Conservation (phyloP, 192 early-diverging fungal species). For the Thoreauomyces humboldtii region DNA sequence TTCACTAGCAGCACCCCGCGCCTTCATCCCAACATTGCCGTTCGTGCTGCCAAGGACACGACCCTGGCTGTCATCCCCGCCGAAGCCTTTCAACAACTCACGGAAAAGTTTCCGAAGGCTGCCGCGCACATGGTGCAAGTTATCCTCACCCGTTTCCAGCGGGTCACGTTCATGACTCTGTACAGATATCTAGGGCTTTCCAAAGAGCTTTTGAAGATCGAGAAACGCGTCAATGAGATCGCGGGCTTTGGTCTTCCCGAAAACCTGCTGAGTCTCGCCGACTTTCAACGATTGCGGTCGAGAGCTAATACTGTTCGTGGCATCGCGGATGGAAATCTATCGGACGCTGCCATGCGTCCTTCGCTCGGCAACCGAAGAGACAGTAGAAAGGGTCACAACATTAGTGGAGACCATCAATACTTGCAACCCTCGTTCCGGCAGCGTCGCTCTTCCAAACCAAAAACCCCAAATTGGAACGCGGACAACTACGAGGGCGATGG, state of each 20-base stretch:
- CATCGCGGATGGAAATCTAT: background rate
- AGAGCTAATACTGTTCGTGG: slow-evolving; percentile 10
- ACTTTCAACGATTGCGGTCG: slow-evolving; percentile 28
- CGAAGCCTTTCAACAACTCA: slow-evolving; percentile 85
- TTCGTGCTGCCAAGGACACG: slow-evolving; percentile 80
- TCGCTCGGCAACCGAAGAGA: background rate
- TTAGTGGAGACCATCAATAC: too few species aligned
- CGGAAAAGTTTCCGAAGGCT: slow-evolving; percentile 86
- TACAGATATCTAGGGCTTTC: slow-evolving; percentile 85
- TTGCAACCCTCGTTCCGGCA: too few species aligned
- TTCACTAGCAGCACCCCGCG: slow-evolving; percentile 6
- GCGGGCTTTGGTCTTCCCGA: slow-evolving; percentile 54
- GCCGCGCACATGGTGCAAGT: slow-evolving; percentile 95
- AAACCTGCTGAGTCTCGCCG: slow-evolving; percentile 27
- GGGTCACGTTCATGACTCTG: slow-evolving; percentile 89
- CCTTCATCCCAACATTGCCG: slow-evolving; percentile 72
- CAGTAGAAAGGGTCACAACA: background rate
- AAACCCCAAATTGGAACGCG: too few species aligned
- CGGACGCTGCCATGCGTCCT: slow-evolving; percentile 6
- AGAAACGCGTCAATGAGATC: slow-evolving; percentile 78
- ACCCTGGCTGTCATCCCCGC: slow-evolving; percentile 94
- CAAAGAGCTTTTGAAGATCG: slow-evolving; percentile 81
- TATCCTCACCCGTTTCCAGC: slow-evolving; percentile 91
- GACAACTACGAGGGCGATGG: slow-evolving; percentile 26
- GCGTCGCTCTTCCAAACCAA: too few species aligned